Conservation (phyloP, 1,139 yeast genomes). For the Geotrichum candidum region DNA sequence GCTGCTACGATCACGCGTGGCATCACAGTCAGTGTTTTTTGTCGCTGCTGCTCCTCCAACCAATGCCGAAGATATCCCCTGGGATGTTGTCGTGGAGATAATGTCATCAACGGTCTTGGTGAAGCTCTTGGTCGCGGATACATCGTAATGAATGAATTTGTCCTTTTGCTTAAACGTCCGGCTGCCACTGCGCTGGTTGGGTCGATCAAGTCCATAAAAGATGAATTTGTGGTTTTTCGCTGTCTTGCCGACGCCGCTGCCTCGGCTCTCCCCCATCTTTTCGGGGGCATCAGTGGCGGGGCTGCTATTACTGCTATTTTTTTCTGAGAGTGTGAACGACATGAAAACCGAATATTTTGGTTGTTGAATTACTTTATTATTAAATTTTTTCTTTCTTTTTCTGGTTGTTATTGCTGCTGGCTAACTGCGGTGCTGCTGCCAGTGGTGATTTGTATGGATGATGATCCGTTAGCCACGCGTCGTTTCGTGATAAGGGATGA, state of each 20-base stretch:
- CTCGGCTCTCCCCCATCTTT: not conserved
- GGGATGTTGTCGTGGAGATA: not conserved
- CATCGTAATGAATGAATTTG: not conserved
- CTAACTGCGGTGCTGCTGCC: not conserved
- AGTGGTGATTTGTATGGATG: not conserved
- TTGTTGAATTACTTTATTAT: too few relatives aligned
- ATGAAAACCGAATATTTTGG: not conserved
- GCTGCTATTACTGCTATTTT: not conserved
- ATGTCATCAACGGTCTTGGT: not conserved
- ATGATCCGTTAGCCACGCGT: not conserved
- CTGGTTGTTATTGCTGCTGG: not conserved
- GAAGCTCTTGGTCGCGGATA: not conserved
- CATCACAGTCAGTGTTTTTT: not conserved
- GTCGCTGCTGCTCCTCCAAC: not conserved
- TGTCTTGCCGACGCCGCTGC: not conserved
- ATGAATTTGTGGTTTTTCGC: not conserved
- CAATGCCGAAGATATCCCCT: not conserved
- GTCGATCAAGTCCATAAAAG: not conserved
- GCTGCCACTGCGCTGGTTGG: not conserved
- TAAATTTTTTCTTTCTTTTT: not conserved
- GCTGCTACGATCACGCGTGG: not conserved
- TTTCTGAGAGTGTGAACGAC: not conserved
- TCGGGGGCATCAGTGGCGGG: not conserved
- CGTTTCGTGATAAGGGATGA: not conserved
- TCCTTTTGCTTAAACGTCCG: not conserved